phyloP scores from a whole-genome alignment of 148 eudicot genomes.

The Fagopyrum homotropicum region DNA sequence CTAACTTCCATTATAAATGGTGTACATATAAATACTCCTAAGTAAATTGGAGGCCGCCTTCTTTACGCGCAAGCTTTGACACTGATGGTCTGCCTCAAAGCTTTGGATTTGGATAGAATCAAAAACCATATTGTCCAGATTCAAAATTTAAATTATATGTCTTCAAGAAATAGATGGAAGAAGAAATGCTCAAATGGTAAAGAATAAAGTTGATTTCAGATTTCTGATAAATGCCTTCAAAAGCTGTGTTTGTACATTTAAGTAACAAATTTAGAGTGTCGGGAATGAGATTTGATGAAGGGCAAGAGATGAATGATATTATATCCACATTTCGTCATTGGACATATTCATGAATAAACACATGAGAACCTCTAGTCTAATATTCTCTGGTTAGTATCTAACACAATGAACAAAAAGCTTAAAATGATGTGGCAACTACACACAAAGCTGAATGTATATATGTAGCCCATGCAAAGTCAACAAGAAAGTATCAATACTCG shows the following conservation, averaged over 20 bases:
- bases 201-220: neutral
- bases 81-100: slow-evolving; percentile 70
- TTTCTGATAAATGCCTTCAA: neutral
- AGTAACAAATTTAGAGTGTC: neutral
- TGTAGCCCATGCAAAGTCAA: neutral
- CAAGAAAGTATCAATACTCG: neutral
- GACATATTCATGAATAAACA: neutral
- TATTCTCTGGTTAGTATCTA: neutral
- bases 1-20: slow-evolving; percentile 90
- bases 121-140: neutral
- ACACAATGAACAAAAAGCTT: neutral
- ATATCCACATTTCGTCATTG: neutral
- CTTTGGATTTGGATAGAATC: slow-evolving; percentile 51
- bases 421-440: neutral
- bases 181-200: neutral
- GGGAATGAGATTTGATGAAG: neutral
- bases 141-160: neutral
- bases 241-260: neutral
- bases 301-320: neutral
- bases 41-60: slow-evolving; percentile 10
- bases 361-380: neutral
- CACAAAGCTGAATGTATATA: neutral
- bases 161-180: neutral
- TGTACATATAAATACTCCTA: slow-evolving; percentile 73
- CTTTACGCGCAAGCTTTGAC: too few species aligned